Evolutionary conservation across 495 filamentous ascomycete species (phyloP), one percentile per base, ranked within the genome.

Genomic region (Podospora conica): DNA sequence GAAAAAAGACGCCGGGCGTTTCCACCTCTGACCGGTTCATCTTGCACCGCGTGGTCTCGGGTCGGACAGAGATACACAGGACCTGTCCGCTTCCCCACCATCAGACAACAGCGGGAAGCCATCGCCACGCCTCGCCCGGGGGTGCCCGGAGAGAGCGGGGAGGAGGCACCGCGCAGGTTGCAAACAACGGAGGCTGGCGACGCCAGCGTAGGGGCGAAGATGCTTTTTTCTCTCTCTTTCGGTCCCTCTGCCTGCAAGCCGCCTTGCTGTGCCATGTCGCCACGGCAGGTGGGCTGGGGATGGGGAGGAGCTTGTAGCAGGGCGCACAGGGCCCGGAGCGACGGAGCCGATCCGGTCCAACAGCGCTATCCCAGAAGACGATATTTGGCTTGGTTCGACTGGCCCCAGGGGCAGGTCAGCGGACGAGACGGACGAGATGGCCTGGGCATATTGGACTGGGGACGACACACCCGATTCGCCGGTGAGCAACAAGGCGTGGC

Each of bases 61-160:
- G 64, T 69, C 53, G 64, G 68, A 69, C 68, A 61, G 28, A 66
- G 63, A 63, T 61, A 54, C 59, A 58, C 60, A 65, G 57, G 28
- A 33, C 23, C 60, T 27, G 18, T 58, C 57, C 64, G 15, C 48
- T 55, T 57, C 60, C 59, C 64, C 56, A 56, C 29, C 59, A 66
- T 60, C 60, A 68, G 56, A 60, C 64, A 29, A 25, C 33, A 62
- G 58, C 59, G 53, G 10, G 20, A 63, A 22, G 23, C 61, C 25
- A 59, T 59, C 58, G 58, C 28, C 27, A 59, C 58, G 9, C 24
- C 24, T 18, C 25, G 40, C 40, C 40, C 40, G 9, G n/a, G 27
- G 58, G 58, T n/a, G 58, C n/a, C 58, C 58, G 21, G 18, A 11
- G 25, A 27, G 58, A 27, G 27, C n/a, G n/a, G 15, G 8, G 21